A percentile compares a stretch with the other conserved stretches of the same genome.
phyloP scores from a whole-genome alignment of 768 basidiomycete species.

The Xerocomus brunneocitrinus region DNA sequence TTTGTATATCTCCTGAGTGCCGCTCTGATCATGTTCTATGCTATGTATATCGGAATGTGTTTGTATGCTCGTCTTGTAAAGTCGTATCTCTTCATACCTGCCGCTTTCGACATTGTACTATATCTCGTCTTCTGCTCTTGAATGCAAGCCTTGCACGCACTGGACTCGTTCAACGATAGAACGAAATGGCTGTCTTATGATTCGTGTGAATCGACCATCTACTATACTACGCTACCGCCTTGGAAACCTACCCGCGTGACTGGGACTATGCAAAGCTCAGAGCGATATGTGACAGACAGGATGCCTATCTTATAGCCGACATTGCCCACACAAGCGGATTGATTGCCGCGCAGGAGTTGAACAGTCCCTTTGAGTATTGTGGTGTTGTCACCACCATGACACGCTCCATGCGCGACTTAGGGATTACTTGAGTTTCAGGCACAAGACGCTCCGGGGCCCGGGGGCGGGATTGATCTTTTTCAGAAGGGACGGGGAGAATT shows the following conservation, averaged over 20 bases:
- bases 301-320: constrained; percentile 91
- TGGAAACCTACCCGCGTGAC: constrained; percentile 74
- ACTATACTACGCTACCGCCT: too few species aligned
- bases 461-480: constrained; percentile 99
- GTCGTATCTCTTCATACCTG: too few species aligned
- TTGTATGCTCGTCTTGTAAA: too few species aligned
- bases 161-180: too few species aligned
- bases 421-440: constrained; percentile 38
- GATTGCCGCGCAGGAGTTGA: constrained; percentile 86
- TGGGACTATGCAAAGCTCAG: constrained; percentile 91
- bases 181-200: too few species aligned
- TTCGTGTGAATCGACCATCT: too few species aligned
- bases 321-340: constrained; percentile 98
- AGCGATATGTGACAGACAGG: constrained; percentile 78
- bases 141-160: too few species aligned
- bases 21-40: too few species aligned
- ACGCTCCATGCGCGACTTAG: neutral
- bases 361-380: constrained; percentile 91
- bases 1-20: too few species aligned
- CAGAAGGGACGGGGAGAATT: constrained; percentile 81
- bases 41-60: too few species aligned
- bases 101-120: too few species aligned
- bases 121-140: too few species aligned
- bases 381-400: constrained; percentile 96
- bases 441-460: constrained; percentile 98